Evolutionary conservation across 1,139 yeast genomes (phyloP), one percentile per base, ranked within the genome.

Genomic region (Yamadazyma dendronema): DNA sequence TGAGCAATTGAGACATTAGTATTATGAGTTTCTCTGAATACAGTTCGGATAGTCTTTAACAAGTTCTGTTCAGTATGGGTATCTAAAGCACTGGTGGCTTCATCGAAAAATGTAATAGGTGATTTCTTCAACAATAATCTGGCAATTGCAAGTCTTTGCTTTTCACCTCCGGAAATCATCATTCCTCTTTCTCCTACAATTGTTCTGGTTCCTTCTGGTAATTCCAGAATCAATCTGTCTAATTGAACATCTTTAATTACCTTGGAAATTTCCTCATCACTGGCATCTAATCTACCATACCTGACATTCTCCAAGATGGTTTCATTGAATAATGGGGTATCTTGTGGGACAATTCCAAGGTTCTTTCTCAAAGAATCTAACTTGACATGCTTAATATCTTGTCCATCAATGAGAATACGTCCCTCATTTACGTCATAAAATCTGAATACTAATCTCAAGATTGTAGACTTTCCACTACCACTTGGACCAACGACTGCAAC

Each of bases 161-260:
- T 90, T 59, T 92, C 98, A 40, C 99, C 99, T 11, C 99, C 98
- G 9, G 97, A 88, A 33, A 92, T 89, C 98, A 92, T 92, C 75
- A 92, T 74, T 16, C 99, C 98, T 50, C 99, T 71, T 61, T 94
- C 99, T 35, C 99, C 99, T n/a, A 92, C 98, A 38, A 86, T 71
- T 0, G 98, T 92, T 26, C 83, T 68, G 31, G 76, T 68, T 1
- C 97, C 97, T 11, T 86, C 85, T 0, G 98, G 97, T 33, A 92
- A 65, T 35, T 83, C 87, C 5, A 61, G 52, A 15, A 94, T 72
- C 31, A 90, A 65, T 15, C 64, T 61, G 41, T 79, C 77, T 40
- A 92, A 70, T 52, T 85, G 82, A 1, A 95, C 96, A 47, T 77
- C 74, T 31, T 67, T 59, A 7, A 92, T 82, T 15, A 81, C 89